Base-by-base conservation (phyloP, 2,329 filamentous ascomycete genomes). In the Pseudogymnoascus sp. region DNA sequence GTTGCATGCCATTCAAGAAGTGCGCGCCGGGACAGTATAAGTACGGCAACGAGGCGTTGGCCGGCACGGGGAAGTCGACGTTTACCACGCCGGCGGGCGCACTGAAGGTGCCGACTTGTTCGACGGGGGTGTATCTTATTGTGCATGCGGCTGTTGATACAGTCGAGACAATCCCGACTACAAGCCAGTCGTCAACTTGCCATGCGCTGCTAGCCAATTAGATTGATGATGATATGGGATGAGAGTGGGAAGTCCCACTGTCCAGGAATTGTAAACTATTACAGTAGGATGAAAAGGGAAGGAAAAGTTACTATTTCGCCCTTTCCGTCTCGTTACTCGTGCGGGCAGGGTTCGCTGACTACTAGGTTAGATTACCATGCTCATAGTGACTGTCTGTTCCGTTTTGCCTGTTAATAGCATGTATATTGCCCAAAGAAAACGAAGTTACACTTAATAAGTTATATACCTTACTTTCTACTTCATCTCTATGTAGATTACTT, bases 71-170 rank as follows among this genome's bases (percentile, higher is more conserved):
- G 47, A 53, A 33, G 47, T 53, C 47, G 47, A 53, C 47, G 10
- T 53, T 53, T 31, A 53, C 47, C 8, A 53, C 47, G 25, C 47
- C 47, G 25, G 47, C n/a, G 47, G 47, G 47, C 8, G 25, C 25
- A 25, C 25, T 53, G 25, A 53, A 53, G 47, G 47, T 53, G 47
- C 47, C 47, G 47, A 33, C n/a, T 53, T 53, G 47, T 18, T 31
- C 25, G 8, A 53, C 47, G 25, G 47, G 47, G 25, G n/a, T 53
- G 8, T 53, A 53, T 53, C 47, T 53, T 31, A 53, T 53, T 53
- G 47, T 53, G 25, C 47, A 53, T 53, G 47, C 47, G 4, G 47
- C 47, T 53, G 47, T 53, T 33, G 47, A 53, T 31, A 53, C 47
- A 18, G 25, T 53, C 25, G 47, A 53, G 47, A 53, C 47, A 12